Conservation (phyloP, 2,329 filamentous ascomycete genomes). For the Plectosphaerella cucumerina region DNA sequence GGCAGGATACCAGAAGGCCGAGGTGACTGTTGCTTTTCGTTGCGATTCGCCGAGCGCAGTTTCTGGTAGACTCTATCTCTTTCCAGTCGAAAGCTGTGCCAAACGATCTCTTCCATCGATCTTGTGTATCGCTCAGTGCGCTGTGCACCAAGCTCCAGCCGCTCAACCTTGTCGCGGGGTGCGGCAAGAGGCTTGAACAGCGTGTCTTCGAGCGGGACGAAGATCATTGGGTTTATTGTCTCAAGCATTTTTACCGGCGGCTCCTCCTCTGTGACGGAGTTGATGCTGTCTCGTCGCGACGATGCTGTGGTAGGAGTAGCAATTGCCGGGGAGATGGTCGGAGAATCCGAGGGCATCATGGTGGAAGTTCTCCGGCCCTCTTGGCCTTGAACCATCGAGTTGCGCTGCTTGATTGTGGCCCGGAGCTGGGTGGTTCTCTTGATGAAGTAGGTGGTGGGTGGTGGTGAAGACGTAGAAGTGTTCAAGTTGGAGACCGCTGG, state of each 20-base stretch:
- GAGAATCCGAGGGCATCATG: too few relatives aligned
- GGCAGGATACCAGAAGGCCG: slow-evolving; percentile 6
- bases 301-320: too few relatives aligned
- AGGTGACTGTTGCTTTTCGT: not conserved
- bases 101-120: slow-evolving; percentile 24
- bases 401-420: too few relatives aligned
- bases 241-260: slow-evolving; percentile 19
- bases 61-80: slow-evolving; percentile 21
- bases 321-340: too few relatives aligned
- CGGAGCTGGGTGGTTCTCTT: too few relatives aligned
- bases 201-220: slow-evolving; percentile 26
- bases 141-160: slow-evolving; percentile 20
- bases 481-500: too few relatives aligned
- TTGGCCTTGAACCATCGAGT: too few relatives aligned
- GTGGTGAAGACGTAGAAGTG: too few relatives aligned
- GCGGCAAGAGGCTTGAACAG: slow-evolving; percentile 19
- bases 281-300: too few relatives aligned
- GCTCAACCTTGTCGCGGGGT: slow-evolving; percentile 21
- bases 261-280: not conserved
- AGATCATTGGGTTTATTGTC: slow-evolving; percentile 23
- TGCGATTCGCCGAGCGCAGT: slow-evolving; percentile 11
- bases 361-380: too few relatives aligned
- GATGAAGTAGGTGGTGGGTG: too few relatives aligned
- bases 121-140: slow-evolving; percentile 23
- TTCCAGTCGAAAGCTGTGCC: slow-evolving; percentile 28